A percentile compares a stretch with the other conserved stretches of the same genome.
Conservation (phyloP, 2,329 filamentous ascomycete species). For the Gaeumannomyces sp. region DNA sequence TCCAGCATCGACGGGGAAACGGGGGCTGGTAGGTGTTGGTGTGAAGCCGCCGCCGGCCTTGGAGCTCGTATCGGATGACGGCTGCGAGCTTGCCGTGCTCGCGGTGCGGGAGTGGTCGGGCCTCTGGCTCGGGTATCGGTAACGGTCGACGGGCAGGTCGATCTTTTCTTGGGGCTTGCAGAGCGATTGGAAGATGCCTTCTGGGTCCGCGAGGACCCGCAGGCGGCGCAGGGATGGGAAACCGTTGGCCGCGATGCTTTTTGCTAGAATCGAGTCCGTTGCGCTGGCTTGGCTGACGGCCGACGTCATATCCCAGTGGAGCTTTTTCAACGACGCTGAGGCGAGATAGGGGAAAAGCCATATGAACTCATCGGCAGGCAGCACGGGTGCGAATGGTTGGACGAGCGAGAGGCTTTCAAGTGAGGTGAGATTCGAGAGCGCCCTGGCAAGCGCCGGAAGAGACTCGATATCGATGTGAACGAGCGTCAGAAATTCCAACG, state of each 20-base stretch:
- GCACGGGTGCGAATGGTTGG: slow-evolving; percentile 47
- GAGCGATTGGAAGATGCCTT: slow-evolving; percentile 62
- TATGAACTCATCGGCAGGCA: slow-evolving; percentile 49
- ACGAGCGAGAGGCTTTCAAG: slow-evolving; percentile 48
- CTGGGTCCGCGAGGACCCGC: slow-evolving; percentile 61
- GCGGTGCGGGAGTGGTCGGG: slow-evolving; percentile 9
- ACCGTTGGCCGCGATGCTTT: slow-evolving; percentile 52
- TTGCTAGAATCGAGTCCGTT: slow-evolving; percentile 58
- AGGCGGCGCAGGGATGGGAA: slow-evolving; percentile 58
- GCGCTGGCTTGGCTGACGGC: slow-evolving; percentile 36
- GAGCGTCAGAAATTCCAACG: slow-evolving; percentile 45
- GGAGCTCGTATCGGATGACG: background rate
- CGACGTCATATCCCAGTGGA: slow-evolving; percentile 60
- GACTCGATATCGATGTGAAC: slow-evolving; percentile 51
- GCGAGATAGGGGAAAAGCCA: slow-evolving; percentile 61
- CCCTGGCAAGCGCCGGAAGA: slow-evolving; percentile 50
- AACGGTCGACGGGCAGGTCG: slow-evolving; percentile 44
- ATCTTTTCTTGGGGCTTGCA: slow-evolving; percentile 56
- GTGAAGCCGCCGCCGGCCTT: background rate
- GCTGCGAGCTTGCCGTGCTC: slow-evolving; percentile 8
- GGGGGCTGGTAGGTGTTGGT: slow-evolving; percentile 16
- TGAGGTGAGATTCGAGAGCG: slow-evolving; percentile 47
- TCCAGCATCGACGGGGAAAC: slow-evolving; percentile 2
- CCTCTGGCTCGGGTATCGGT: slow-evolving; percentile 16
- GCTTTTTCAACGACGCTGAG: slow-evolving; percentile 41